phyloP scores from a whole-genome alignment of 2,329 filamentous ascomycete species.

The Onygenales sp. region DNA sequence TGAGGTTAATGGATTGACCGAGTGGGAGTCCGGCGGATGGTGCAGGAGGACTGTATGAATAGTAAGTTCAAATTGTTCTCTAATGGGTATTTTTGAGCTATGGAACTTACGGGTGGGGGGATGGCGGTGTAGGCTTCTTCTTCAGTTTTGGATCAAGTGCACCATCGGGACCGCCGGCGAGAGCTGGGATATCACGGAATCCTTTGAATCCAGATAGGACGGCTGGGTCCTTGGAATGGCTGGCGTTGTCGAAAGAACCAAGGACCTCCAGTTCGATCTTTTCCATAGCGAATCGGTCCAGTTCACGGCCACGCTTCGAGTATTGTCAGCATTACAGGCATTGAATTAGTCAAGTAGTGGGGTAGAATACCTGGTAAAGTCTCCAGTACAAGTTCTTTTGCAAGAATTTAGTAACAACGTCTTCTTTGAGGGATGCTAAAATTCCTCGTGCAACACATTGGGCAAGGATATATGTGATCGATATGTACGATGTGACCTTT shows the following conservation, averaged over 20 bases:
- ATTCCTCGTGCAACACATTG: slow-evolving; percentile 1
- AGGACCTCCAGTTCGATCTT: slow-evolving; percentile 2
- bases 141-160: slow-evolving; percentile 2
- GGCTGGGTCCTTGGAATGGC: background rate
- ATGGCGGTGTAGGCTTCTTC: background rate
- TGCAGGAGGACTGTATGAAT: background rate
- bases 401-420: background rate
- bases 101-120: background rate
- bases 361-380: background rate
- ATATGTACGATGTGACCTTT: slow-evolving; percentile 1
- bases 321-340: background rate
- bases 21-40: background rate
- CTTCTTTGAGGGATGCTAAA: background rate
- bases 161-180: slow-evolving; percentile 1
- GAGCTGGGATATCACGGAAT: slow-evolving; percentile 1
- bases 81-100: background rate
- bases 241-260: slow-evolving; percentile 1
- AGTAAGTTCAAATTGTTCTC: background rate
- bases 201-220: background rate
- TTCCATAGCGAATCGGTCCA: background rate
- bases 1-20: background rate
- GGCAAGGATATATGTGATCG: background rate
- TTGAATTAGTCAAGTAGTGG: background rate
- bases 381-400: slow-evolving; percentile 2
- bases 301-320: background rate